Base-by-base conservation (phyloP, 305 asterid species). In the Fraxinus angustifolia region DNA sequence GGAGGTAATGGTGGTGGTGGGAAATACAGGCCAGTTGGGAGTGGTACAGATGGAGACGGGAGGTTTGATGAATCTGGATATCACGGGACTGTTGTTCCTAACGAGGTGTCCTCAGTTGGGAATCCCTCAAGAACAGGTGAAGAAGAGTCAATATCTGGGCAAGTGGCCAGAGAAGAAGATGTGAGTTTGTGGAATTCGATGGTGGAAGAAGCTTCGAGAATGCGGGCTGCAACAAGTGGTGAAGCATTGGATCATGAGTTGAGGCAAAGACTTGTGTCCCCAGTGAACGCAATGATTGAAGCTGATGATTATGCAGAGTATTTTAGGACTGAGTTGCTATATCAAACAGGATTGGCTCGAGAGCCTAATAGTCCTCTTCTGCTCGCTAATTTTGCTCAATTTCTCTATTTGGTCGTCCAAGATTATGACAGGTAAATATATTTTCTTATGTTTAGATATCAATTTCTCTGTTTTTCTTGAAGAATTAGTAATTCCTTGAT, bases 1-100 rank as follows among this genome's bases (percentile, higher is more conserved):
- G 98, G 96, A 48, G 85, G 82, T 79, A 81, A 75, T 56, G 95
- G 95, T n/a, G 92, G 92, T 56, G 97, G 97, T 70, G 97, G 98
- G 74, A 91, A 88, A 14, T 73, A 23, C 74, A 82, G 73, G 84
- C 84, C 91, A 2, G 76, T 87, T 40, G 89, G 90, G 26, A 90
- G 96, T 74, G 98, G 97, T 12, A 91, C 87, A 0, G 98, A 91
- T 8, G 99, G 95, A n/a, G 98, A 94, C 73, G 99, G 94, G 74
- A 86, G 80, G 78, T 92, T 86, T 83, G 92, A 90, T 62, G 87
- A 87, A 26, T 85, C 87, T 0, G 84, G 82, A 80, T 60, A 75
- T 76, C 84, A 80, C 38, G 56, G 80, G 8, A 79, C 88, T 3
- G 78, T 90, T 26, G 48, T 81, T 34, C 88, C 96, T 0, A 87